phyloP scores from a whole-genome alignment of 768 basidiomycete species.

The Tulasnella sp. region DNA sequence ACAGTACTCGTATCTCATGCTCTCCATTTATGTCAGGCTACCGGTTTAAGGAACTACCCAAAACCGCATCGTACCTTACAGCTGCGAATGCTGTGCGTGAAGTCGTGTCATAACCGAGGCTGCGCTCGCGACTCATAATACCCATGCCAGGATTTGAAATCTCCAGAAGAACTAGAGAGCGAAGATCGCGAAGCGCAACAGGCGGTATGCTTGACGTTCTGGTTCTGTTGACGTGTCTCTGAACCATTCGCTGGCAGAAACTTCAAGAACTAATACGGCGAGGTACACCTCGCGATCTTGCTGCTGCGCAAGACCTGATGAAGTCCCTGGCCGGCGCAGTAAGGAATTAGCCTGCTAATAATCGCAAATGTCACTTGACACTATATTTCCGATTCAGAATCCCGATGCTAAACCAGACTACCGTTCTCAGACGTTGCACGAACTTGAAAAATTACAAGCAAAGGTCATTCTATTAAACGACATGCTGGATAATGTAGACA shows the following conservation, averaged over 20 bases:
- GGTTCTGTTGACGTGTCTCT: background rate
- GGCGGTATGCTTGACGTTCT: slow-evolving; percentile 35
- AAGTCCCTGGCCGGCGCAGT: slow-evolving; percentile 82
- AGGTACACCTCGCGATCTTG: slow-evolving; percentile 89
- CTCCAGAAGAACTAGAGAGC: slow-evolving; percentile 88
- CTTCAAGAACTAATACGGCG: slow-evolving; percentile 96
- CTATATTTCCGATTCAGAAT: slow-evolving; percentile 33
- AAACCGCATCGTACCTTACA: slow-evolving; percentile 11
- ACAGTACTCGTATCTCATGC: background rate
- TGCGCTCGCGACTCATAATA: slow-evolving; percentile 22
- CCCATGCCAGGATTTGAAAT: slow-evolving; percentile 62
- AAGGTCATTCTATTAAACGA: slow-evolving; percentile 95
- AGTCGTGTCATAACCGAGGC: slow-evolving; percentile 27
- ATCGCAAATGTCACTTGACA: no score
- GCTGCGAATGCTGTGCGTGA: slow-evolving; percentile 14
- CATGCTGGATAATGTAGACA: slow-evolving; percentile 86
- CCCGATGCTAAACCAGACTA: slow-evolving; percentile 94
- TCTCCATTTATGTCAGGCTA: slow-evolving; percentile 19
- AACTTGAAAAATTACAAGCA: slow-evolving; percentile 87
- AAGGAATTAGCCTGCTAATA: slow-evolving; percentile 18
- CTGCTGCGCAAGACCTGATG: slow-evolving; percentile 95
- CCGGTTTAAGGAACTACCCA: slow-evolving; percentile 21
- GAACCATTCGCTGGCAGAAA: slow-evolving; percentile 35
- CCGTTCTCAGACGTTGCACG: slow-evolving; percentile 72
- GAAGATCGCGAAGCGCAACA: slow-evolving; percentile 92